Base-by-base conservation (phyloP, 805 yeast species). In the Candida ponderosae region DNA sequence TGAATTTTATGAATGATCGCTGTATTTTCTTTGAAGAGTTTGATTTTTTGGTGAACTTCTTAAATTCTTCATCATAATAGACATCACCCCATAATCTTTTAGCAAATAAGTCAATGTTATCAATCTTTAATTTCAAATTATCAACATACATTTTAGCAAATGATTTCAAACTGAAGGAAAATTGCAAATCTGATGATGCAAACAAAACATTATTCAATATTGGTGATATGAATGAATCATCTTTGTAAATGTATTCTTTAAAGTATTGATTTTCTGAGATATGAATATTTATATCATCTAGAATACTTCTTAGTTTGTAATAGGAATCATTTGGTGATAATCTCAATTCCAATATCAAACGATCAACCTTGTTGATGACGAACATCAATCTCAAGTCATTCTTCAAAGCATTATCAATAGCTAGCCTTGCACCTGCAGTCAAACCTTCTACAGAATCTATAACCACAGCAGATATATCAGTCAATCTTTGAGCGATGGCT, bases 391-490 rank as follows among this genome's bases (percentile, higher is more conserved):
- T 72, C 2, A 78, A 50, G 24, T 74, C 65, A 14, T 68, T 63
- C 28, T 58, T 52, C 4, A 82, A 46, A 0, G 81, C 75, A 43
- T 72, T 70, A 29, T 71, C 65, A 3, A 88, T 61, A 0, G 77
- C 57, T 13, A 62, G 44, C 45, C 70, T 77, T 8, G 81, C 66
- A 4, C 74, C 65, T n/a, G 70, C 60, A 0, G 82, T 73, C 4
- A 87, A 54, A 0, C 97, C 97, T 54, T 90, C 96, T 1, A 87
- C 79, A 1, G 71, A 79, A 54, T 93, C 98, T n/a, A 90, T 66
- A 1, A 86, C 83, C 2, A 88, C 56, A 0, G 81, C 60, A 0
- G 74, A 75, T 2, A 81, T 75, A 44, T 93, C 97, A 0, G 72
- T 70, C 0, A 79, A 63, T 18, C 74, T 56, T 9, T 79, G 56